Evolutionary conservation across 2,329 filamentous ascomycete genomes (phyloP).

Genomic region (Bertia moriformis): DNA sequence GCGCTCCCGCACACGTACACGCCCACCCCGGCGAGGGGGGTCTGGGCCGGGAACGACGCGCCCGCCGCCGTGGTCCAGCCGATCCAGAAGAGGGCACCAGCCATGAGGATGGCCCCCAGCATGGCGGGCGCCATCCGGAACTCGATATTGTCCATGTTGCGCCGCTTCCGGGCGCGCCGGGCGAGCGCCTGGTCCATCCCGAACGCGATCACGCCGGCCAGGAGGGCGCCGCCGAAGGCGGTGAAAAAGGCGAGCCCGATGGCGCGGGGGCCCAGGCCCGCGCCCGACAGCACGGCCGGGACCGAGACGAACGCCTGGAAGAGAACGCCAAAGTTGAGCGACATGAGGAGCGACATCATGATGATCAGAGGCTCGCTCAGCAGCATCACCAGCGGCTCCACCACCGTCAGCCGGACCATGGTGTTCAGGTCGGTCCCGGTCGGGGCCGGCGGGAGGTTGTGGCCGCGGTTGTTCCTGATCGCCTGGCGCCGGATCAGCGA

Average conservation of each 20-base stretch:
- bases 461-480: constrained; percentile 4
- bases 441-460: not conserved
- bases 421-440: constrained; percentile 1
- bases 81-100: constrained; percentile 17
- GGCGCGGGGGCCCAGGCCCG: constrained; percentile 1
- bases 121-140: not conserved
- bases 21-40: constrained; percentile 15
- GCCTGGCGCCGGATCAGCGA: constrained; percentile 2
- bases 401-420: constrained; percentile 6
- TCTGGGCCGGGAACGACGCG: constrained; percentile 11
- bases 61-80: constrained; percentile 14
- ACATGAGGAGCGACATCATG: constrained; percentile 9
- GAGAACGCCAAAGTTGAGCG: constrained; percentile 12
- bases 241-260: constrained; percentile 3
- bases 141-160: not conserved
- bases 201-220: not conserved
- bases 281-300: constrained; percentile 1
- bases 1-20: constrained; percentile 14
- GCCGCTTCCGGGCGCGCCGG: no score
- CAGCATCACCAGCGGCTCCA: no score
- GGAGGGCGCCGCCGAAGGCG: constrained; percentile 1
- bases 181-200: not conserved
- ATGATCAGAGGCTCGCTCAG: constrained; percentile 17
- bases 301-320: constrained; percentile 5
- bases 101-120: constrained; percentile 2